Evolutionary conservation across 345 rosid genomes (phyloP), one percentile per base, ranked within the genome.

Genomic region (Gossypium bickii): DNA sequence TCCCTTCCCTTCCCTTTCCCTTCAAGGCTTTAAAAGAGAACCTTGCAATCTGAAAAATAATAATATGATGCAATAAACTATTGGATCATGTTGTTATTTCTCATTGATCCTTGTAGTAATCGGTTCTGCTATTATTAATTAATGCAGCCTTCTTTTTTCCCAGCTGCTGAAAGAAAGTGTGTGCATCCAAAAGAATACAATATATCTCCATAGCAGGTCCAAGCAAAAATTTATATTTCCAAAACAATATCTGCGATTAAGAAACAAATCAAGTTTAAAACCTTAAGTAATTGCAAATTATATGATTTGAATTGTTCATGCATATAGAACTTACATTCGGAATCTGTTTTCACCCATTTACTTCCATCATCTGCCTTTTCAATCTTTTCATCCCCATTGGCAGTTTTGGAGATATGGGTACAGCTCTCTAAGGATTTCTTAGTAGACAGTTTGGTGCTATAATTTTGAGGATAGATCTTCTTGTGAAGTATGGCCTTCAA

Each of bases 261-360:
- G 56, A 67, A 48, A 45, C 38, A 49, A 49, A 3, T 68, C 9
- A 45, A 66, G 53, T 66, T 66, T 66, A 45, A 34, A 66, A 20
- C 53, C 45, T 44, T n/a, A 0, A 18, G 17, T 43, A 7, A 43
- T 34, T 17, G n/a, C 48, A 16, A 16, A 38, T 38, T 60, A 60
- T 60, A 60, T 25, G 64, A 62, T 63, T 60, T 60, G 43, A 27
- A 15, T 13, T 27, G 10, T 29, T 5, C 16, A 24, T 24, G 7
- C 62, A 10, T 10, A 24, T 20, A 57, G 2, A 72, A 60, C 94
- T 84, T 81, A 89, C 98, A 91, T 83, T 91, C 91, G 25, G 97
- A 93, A 85, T 93, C 97, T 16, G 94, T 89, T 84, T 80, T 93
- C 62, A 84, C 91, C 98, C 97, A 93, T 85, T 86, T 93, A 66